Base-by-base conservation (phyloP, 176 grass and related monocot species). In the Cymbopogon citratus region DNA sequence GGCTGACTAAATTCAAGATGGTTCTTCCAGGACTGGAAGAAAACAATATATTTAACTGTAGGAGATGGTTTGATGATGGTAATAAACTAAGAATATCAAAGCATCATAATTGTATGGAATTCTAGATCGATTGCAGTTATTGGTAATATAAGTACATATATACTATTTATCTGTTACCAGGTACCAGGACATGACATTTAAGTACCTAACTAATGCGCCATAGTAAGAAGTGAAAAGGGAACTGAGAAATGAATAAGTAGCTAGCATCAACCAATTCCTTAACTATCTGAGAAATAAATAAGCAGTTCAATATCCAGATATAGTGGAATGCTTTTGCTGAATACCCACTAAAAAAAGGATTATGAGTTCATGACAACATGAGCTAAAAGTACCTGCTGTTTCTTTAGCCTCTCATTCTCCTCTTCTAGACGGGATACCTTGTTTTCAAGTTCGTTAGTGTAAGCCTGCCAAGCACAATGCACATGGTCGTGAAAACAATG, bases 371-470 rank as follows among this genome's bases (percentile, higher is more conserved):
- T 59, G 10, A 39, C 14, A 91, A 78, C 18, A 63, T 61, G 61
- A 89, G 19, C 59, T 44, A 68, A 83, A 83, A 31, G 15, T 87
- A 94, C 95, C 95, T 98, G 94, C 26, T 94, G 92, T 77, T 87
- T 98, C 82, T 94, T 98, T 74, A 98, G 69, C 73, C 75, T 88
- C 39, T 89, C 88, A 28, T 94, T 98, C 84, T 94, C 92, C 67
- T 89, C 90, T 83, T 94, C 90, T 84, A 94, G 66, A 38, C 68
- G 88, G 68, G 86, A 91, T 25, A 98, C 86, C 85, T 98, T 98
- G 69, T 94, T 94, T 90, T 98, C 95, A 49, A 98, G 86, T 82
- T 98, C 95, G 66, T 94, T 98, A 63, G 92, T 98, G 82, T 98
- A 98, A 52, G 95, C 95, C 95, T 98, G 64, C 66, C 52, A 87